A percentile compares a stretch with the other conserved stretches of the same genome.
These are phyloP conservation scores for Amphibolis antarctica DNA, from an alignment of 106 monocot genomes.

Conservation along the genomic window DNA sequence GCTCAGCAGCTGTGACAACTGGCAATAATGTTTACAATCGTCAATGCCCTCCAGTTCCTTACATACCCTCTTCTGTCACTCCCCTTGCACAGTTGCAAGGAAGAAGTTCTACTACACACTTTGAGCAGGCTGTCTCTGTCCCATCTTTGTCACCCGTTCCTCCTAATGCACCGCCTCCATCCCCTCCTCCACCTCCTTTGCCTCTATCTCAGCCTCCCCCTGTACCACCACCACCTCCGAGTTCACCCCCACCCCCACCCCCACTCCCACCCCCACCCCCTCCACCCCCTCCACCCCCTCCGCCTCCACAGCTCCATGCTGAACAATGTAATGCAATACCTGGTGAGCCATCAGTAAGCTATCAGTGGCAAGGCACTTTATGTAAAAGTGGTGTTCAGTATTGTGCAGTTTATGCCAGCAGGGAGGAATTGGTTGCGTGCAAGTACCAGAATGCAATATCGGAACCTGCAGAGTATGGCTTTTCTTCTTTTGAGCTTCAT, in stretches of 20 bases:
- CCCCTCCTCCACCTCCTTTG: constrained; percentile 49
- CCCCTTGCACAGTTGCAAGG: constrained; percentile 69
- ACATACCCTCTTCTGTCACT: constrained; percentile 76
- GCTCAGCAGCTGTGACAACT: constrained; percentile 20
- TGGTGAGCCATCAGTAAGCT: constrained; percentile 13
- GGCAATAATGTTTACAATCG: constrained; percentile 26
- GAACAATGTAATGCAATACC: constrained; percentile 12
- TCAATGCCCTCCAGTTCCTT: constrained; percentile 50
- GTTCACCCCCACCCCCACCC: constrained; percentile 49
- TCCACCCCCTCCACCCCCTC: no score
- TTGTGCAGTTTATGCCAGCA: constrained; percentile 64
- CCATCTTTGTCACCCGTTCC: constrained; percentile 27
- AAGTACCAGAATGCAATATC: constrained; percentile 43
- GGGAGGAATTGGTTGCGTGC: constrained; percentile 51
- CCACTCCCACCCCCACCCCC: constrained; percentile 55
- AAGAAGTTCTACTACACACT: constrained; percentile 28
- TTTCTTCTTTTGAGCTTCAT: neutral
- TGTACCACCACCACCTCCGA: constrained; percentile 57
- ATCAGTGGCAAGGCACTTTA: constrained; percentile 74
- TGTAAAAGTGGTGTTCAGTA: constrained; percentile 92
- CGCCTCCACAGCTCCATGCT: constrained; percentile 22
- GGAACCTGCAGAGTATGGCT: constrained; percentile 82
- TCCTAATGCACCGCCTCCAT: constrained; percentile 34
- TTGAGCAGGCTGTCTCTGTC: constrained; percentile 23
- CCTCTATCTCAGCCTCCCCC: constrained; percentile 58